A percentile compares a stretch with the other conserved stretches of the same genome.
phyloP scores from a whole-genome alignment of 768 basidiomycete genomes.

The Suillus weaverae region DNA sequence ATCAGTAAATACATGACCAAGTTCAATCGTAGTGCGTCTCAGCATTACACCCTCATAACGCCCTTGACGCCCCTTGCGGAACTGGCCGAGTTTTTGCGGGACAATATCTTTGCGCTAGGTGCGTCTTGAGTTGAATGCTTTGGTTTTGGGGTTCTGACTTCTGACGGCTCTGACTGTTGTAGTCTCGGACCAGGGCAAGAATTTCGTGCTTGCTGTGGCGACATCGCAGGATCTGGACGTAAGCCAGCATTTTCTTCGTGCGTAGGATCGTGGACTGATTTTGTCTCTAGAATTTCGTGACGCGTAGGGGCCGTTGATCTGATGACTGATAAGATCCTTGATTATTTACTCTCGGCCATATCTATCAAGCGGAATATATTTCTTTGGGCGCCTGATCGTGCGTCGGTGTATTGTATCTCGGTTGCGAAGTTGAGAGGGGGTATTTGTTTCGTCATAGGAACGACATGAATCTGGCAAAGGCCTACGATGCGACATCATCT shows the following conservation, averaged over 20 bases:
- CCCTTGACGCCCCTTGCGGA: conserved; percentile 77
- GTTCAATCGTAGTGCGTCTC: conserved; percentile 62
- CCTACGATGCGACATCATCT: not conserved
- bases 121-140: conserved; percentile 16
- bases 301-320: conserved; percentile 1
- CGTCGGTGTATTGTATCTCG: not conserved
- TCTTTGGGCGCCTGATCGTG: not conserved
- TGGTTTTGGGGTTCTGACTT: conserved; percentile 1
- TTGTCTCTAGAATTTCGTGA: conserved; percentile 1
- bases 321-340: not conserved
- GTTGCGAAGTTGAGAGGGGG: not conserved
- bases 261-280: not conserved
- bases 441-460: not conserved
- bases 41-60: conserved; percentile 79
- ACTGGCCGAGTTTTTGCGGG: conserved; percentile 74
- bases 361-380: not conserved
- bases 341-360: not conserved
- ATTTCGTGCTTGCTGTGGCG: conserved; percentile 82
- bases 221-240: conserved; percentile 72
- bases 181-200: conserved; percentile 84
- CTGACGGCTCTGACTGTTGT: conserved; percentile 7
- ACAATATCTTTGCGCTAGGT: conserved; percentile 80
- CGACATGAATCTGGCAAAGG: not conserved
- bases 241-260: not conserved
- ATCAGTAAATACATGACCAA: conserved; percentile 70